phyloP scores from a whole-genome alignment of 1,139 yeast species.

The Suhomyces ambrosiae region DNA sequence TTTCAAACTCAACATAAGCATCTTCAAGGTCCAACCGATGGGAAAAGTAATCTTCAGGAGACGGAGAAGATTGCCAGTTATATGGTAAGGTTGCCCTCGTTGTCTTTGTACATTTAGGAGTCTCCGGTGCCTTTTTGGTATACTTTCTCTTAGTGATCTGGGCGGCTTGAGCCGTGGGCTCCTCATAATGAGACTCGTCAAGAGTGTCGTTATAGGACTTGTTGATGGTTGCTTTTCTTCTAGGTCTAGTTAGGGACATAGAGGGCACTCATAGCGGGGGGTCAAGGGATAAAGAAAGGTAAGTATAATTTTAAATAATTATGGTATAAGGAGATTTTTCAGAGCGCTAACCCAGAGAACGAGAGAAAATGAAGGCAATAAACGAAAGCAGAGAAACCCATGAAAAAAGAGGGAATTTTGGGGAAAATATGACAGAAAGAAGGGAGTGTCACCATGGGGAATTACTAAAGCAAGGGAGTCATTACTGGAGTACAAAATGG shows the following conservation, averaged over 20 bases:
- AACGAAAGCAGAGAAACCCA: too few relatives aligned
- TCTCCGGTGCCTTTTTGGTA: constrained; percentile 6
- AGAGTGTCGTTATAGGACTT: constrained; percentile 44
- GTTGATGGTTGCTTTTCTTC: constrained; percentile 48
- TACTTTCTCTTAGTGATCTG: constrained; percentile 10
- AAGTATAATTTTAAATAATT: too few relatives aligned
- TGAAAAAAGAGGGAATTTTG: too few relatives aligned
- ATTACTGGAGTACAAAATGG: too few relatives aligned
- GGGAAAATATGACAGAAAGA: too few relatives aligned
- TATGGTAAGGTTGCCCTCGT: constrained; percentile 25
- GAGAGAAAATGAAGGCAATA: too few relatives aligned
- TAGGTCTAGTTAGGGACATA: constrained; percentile 39
- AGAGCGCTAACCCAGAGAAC: too few relatives aligned
- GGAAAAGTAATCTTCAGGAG: constrained; percentile 39
- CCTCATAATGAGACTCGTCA: constrained; percentile 39
- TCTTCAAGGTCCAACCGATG: constrained; percentile 34
- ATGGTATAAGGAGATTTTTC: constrained; percentile 1
- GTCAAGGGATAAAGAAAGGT: not conserved
- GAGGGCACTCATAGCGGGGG: constrained; percentile 4
- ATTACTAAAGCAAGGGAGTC: too few relatives aligned
- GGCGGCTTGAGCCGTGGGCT: constrained; percentile 9
- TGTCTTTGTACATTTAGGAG: constrained; percentile 5
- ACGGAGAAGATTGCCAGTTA: constrained; percentile 46
- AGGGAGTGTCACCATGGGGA: too few relatives aligned
- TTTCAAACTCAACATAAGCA: constrained; percentile 36